Base-by-base conservation (phyloP, 106 monocot genomes). In the Acanthochlamys bracteata region DNA sequence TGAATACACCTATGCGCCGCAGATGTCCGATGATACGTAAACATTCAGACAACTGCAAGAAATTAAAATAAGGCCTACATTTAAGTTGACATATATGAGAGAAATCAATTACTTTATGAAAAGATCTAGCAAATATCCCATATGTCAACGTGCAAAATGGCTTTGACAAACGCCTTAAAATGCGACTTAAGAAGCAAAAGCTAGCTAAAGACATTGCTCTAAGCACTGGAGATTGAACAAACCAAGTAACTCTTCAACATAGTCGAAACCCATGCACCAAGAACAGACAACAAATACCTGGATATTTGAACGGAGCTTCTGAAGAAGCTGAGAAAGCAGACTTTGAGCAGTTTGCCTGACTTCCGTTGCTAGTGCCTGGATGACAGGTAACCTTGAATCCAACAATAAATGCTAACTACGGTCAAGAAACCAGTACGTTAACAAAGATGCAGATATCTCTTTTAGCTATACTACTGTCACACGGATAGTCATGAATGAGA, bases 11-110 rank as follows among this genome's bases (percentile, higher is more conserved):
- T 74, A 96, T 83, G 51, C 91, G 84, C 40, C 84, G 80, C 69
- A 96, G 70, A 78, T 96, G 96, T 72, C 84, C 90, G 72, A 96
- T 82, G 73, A 96, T 83, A 54, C 96, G 84, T 57, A 96, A 85
- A 46, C 91, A 96, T 62, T 96, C 96, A 19, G 96, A 82, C 69
- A 96, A 79, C 96, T 96, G 74, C 55, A 85, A 11, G 66, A n/a
- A 24, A 76, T 58, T 1, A 69, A 1, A 41, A 63, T 41, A 71
- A 68, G n/a, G n/a, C n/a, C n/a, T n/a, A n/a, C n/a, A n/a, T n/a
- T n/a, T n/a, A n/a, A n/a, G n/a, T n/a, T n/a, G n/a, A n/a, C n/a
- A n/a, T n/a, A n/a, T n/a, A n/a, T n/a, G n/a, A n/a, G n/a, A n/a
- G n/a, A n/a, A n/a, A n/a, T n/a, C n/a, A n/a, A n/a, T n/a, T n/a